Evolutionary conservation across 2,329 filamentous ascomycete genomes (phyloP).

Genomic region (Fonsecaea pugnacius): DNA sequence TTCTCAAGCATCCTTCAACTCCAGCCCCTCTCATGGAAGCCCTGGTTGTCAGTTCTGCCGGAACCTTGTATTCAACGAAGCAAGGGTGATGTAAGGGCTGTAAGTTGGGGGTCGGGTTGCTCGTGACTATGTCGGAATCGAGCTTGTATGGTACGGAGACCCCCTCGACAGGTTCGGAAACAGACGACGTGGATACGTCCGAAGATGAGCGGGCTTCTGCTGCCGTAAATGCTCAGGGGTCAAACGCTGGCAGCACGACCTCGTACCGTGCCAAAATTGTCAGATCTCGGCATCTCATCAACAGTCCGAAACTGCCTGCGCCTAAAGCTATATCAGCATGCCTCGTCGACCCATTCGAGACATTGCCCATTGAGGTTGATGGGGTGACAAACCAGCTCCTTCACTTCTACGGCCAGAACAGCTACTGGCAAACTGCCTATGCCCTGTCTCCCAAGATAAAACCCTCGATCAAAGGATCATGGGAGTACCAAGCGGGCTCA

Average conservation of each 20-base stretch:
- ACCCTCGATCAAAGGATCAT: constrained; percentile 28
- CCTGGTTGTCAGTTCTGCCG: background rate
- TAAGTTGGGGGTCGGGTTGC: background rate
- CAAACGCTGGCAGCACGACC: background rate
- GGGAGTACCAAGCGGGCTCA: constrained; percentile 28
- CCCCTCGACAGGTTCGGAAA: background rate
- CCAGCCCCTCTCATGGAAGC: background rate
- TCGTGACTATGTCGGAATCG: background rate
- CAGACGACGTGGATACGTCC: constrained; percentile 1
- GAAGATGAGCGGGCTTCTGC: constrained; percentile 2
- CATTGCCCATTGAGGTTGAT: constrained; percentile 25
- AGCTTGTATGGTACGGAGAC: background rate
- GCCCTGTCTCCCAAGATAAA: constrained; percentile 23
- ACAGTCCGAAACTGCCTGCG: constrained; percentile 6
- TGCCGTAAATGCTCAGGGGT: background rate
- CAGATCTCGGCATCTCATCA: constrained; percentile 19
- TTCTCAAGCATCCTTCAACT: background rate
- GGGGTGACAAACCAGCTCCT: constrained; percentile 27
- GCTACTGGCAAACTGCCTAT: constrained; percentile 29
- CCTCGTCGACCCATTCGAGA: constrained; percentile 27
- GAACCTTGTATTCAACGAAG: background rate
- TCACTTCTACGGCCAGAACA: constrained; percentile 28
- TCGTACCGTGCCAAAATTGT: background rate
- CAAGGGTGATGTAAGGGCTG: background rate
- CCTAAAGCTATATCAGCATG: constrained; percentile 26